Evolutionary conservation across 1,284 basidiomycete species (phyloP), one percentile per base, ranked within the genome.

Genomic region (Apiotrichum laibachii): DNA sequence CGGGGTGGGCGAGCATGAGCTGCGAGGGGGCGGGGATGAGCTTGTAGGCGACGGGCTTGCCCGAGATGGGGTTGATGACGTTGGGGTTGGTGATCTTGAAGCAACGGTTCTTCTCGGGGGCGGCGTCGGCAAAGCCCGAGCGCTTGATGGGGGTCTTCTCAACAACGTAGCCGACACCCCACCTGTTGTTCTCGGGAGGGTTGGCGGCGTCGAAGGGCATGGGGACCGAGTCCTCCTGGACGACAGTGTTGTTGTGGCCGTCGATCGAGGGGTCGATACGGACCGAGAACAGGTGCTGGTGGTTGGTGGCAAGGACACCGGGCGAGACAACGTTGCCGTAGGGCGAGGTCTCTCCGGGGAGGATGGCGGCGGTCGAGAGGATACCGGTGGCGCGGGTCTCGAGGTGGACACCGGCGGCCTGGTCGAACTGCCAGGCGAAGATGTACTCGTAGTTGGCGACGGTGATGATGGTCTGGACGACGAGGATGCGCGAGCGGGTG

Each of bases 341-440:
- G 1, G 79, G 75, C 26, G 69, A 69, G 34, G 67, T 71, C 63
- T 79, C 75, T 31, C 73, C 77, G 8, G 72, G 68, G 33, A 77
- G 64, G 64, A 79, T 78, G 35, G 73, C 63, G 40, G 64, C 69
- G 13, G 79, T 77, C 47, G 73, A 77, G 6, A 81, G 70, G 42
- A 81, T 79, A 50, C 80, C 80, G 2, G 80, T 80, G 4, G 79
- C 77, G 35, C 77, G 71, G 50, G 73, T 75, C 65, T 80, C 80
- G 63, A 79, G 73, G 61, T 76, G 72, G 60, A 80, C 68, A 5
- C 65, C 76, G n/a, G 77, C 80, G 8, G 76, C 73, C 63, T 77
- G 74, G 60, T 80, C 76, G 54, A 81, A 72, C 55, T 71, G 69
- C 69, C 70, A 80, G 34, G 72, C 68, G 60, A 80, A 76, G 54